These are phyloP conservation scores for Fusarium penzigii DNA, from an alignment of 2,329 filamentous ascomycete species.

Conservation along the genomic window DNA sequence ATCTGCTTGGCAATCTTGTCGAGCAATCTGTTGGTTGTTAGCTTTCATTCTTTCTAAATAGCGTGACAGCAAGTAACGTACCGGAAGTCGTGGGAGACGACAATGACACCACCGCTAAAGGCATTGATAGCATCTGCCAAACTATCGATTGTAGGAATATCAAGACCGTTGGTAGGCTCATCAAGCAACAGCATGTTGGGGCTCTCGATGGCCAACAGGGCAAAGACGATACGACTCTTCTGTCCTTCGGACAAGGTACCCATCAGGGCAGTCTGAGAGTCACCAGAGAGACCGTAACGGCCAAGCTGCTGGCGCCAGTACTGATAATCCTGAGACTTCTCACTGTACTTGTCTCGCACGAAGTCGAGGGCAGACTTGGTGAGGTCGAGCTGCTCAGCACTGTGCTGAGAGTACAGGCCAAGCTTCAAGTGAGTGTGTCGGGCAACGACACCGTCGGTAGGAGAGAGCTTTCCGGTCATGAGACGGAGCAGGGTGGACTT, in stretches of 20 bases:
- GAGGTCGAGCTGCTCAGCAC: slow-evolving; percentile 94
- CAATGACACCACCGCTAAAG: slow-evolving; percentile 93
- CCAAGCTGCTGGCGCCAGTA: slow-evolving; percentile 99
- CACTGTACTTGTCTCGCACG: slow-evolving; percentile 89
- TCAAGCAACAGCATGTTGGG: slow-evolving; percentile 98
- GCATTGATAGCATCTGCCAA: slow-evolving; percentile 97
- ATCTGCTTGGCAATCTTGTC: slow-evolving; percentile 99
- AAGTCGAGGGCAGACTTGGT: slow-evolving; percentile 98
- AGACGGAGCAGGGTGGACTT: slow-evolving; percentile 95
- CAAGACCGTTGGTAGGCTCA: slow-evolving; percentile 98
- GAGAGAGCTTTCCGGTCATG: slow-evolving; percentile 93
- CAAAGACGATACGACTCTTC: slow-evolving; percentile 97
- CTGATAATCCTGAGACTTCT: slow-evolving; percentile 95
- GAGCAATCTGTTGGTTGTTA: slow-evolving; percentile 65
- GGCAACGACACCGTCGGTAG: slow-evolving; percentile 78
- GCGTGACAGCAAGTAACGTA: slow-evolving; percentile 46
- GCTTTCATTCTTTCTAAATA: not conserved
- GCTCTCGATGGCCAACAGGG: slow-evolving; percentile 87
- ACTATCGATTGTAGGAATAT: slow-evolving; percentile 98
- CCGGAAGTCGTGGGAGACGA: slow-evolving; percentile 99
- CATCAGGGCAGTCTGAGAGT: slow-evolving; percentile 95
- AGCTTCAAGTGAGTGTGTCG: slow-evolving; percentile 98
- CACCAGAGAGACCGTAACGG: slow-evolving; percentile 88
- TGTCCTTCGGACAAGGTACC: slow-evolving; percentile 97
- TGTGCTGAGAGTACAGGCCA: slow-evolving; percentile 97